A percentile compares a stretch with the other conserved stretches of the same genome.
These are phyloP conservation scores for Ceratocystis alfenasii DNA, from an alignment of 2,329 filamentous ascomycete genomes.

Conservation along the genomic window DNA sequence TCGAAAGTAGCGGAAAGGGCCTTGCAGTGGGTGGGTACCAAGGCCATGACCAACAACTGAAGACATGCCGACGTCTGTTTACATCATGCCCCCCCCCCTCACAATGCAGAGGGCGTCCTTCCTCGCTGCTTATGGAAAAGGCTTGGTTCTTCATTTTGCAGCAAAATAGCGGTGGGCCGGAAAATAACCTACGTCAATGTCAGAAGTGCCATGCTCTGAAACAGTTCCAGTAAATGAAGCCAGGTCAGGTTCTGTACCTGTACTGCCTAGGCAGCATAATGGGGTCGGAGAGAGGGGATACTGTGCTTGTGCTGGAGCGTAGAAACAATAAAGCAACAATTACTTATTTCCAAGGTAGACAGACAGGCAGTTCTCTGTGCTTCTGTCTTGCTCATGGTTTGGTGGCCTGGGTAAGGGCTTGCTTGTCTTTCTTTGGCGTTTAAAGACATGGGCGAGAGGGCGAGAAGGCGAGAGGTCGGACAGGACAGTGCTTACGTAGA, in stretches of 20 bases:
- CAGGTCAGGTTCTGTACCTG: neutral
- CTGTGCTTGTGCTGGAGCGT: neutral
- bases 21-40: too few relatives aligned
- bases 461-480: too few relatives aligned
- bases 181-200: neutral
- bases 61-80: too few relatives aligned
- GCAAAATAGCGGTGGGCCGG: conserved; percentile 8
- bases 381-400: neutral
- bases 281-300: neutral
- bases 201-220: conserved; percentile 11
- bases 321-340: too few relatives aligned
- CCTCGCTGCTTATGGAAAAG: neutral
- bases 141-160: neutral
- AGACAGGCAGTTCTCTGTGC: neutral
- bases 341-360: neutral
- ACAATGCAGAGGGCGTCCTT: neutral
- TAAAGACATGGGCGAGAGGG: too few relatives aligned
- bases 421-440: too few relatives aligned
- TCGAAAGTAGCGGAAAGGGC: too few relatives aligned
- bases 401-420: too few relatives aligned
- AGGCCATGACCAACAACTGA: too few relatives aligned
- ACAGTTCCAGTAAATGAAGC: neutral
- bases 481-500: too few relatives aligned
- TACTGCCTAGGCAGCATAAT: neutral
- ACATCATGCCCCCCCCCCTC: too few relatives aligned